Conservation (phyloP, 805 yeast species). For the Saccharomycopsis fermentans region DNA sequence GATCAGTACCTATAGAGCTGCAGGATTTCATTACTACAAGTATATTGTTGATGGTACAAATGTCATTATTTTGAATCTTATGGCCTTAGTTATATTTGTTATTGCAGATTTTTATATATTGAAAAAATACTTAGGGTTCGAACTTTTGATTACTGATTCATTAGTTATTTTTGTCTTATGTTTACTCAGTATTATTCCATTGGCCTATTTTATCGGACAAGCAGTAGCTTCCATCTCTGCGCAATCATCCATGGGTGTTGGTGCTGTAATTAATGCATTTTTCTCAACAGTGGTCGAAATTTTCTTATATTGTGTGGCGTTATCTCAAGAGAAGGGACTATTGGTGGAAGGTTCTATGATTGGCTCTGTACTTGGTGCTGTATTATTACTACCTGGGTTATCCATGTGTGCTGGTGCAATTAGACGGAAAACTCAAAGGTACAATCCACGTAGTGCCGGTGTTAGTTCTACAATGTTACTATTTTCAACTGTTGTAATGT, state of each 20-base stretch:
- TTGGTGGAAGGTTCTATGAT: conserved; percentile 94
- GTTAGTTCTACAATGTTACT: conserved; percentile 93
- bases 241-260: conserved; percentile 97
- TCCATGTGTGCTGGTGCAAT: conserved; percentile 98
- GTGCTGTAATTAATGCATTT: conserved; percentile 96
- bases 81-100: conserved; percentile 70
- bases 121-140: conserved; percentile 35
- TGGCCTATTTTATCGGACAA: conserved; percentile 95
- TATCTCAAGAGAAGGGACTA: conserved; percentile 73
- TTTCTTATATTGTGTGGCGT: conserved; percentile 78
- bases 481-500: conserved; percentile 82
- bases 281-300: conserved; percentile 94
- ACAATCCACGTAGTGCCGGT: conserved; percentile 94
- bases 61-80: conserved; percentile 78
- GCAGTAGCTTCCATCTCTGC: conserved; percentile 99
- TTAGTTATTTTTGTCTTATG: conserved; percentile 63
- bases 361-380: conserved; percentile 90
- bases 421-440: conserved; percentile 83
- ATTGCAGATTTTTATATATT: conserved; percentile 66
- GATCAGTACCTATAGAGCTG: conserved; percentile 84
- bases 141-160: conserved; percentile 45
- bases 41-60: conserved; percentile 95
- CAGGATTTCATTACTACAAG: conserved; percentile 89
- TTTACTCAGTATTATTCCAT: conserved; percentile 76
- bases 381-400: conserved; percentile 79